Evolutionary conservation across 441 rosid species (phyloP), one percentile per base, ranked within the genome.

Genomic region (Viola pubescens): DNA sequence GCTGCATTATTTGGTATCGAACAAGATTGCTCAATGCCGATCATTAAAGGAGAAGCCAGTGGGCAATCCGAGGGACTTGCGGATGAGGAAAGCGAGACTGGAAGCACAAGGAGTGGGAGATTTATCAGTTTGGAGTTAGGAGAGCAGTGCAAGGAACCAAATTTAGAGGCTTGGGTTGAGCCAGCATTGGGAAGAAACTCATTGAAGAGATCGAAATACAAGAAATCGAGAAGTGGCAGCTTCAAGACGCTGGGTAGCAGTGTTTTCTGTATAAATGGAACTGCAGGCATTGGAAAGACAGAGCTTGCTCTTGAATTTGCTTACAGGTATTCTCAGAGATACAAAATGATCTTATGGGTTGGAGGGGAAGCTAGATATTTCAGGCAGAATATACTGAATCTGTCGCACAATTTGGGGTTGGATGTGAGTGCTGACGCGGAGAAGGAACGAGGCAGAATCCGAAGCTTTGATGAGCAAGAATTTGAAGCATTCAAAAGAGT

Each of bases 391-490:
- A 65, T 91, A 72, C 62, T 91, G 73, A 88, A 83, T 62, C 77
- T 91, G 37, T 91, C 98, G 7, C 76, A 83, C 42, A 81, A 77
- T 42, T 65, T 91, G 79, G 89, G 95, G 54, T 59, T 91, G 70
- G 96, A 91, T 73, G 88, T 91, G 69, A 85, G 88, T 12, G 94
- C 94, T 0, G 91, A 87, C 75, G 83, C 82, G 6, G 96, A 87
- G 77, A 91, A 85, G 74, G 98, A 91, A 59, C 74, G 89, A 69
- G 89, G 94, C 1, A 75, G 82, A 38, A 76, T 85, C 61, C 79
- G 88, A 64, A 85, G 89, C 77, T 89, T 91, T 40, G 91, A 91
- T 62, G 98, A 81, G 74, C 96, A 88, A 61, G 95, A 87, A 76
- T 73, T 73, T 41, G 96, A 91, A 61, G 96, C 96, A 55, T 87